These are phyloP conservation scores for Alnus rubra DNA, from an alignment of 306 rosid species.

Conservation along the genomic window DNA sequence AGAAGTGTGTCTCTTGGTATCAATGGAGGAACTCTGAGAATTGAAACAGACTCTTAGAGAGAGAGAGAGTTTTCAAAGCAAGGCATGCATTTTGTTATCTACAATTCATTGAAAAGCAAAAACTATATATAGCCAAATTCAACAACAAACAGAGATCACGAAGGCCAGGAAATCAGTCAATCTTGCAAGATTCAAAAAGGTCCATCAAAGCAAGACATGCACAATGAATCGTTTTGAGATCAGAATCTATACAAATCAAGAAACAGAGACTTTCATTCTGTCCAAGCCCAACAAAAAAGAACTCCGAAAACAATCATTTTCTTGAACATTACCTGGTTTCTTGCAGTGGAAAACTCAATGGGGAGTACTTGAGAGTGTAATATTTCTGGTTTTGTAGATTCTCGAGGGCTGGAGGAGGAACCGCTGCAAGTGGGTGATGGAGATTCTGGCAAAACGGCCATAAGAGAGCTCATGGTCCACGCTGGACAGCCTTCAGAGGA, in stretches of 20 bases:
- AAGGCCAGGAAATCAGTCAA: not conserved
- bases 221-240: not conserved
- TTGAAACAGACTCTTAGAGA: not conserved
- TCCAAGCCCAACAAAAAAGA: not conserved
- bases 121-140: no score
- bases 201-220: not conserved
- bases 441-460: constrained; percentile 42
- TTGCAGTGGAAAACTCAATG: constrained; percentile 40
- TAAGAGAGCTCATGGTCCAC: constrained; percentile 48
- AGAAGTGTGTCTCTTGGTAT: constrained; percentile 25
- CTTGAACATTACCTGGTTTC: constrained; percentile 44
- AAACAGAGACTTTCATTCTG: not conserved
- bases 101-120: not conserved
- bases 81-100: not conserved
- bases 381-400: constrained; percentile 21
- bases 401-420: constrained; percentile 18
- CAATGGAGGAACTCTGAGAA: constrained; percentile 31
- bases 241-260: not conserved
- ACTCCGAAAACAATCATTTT: not conserved
- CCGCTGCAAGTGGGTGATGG: constrained; percentile 44
- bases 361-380: constrained; percentile 25
- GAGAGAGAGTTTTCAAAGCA: not conserved
- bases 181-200: not conserved
- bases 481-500: constrained; percentile 6
- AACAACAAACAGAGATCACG: not conserved